Percentiles rank a stretch among this genome's conserved stretches.
Conservation (phyloP, 371 early-diverging fungal species). For the Haplosporangium sp. region DNA sequence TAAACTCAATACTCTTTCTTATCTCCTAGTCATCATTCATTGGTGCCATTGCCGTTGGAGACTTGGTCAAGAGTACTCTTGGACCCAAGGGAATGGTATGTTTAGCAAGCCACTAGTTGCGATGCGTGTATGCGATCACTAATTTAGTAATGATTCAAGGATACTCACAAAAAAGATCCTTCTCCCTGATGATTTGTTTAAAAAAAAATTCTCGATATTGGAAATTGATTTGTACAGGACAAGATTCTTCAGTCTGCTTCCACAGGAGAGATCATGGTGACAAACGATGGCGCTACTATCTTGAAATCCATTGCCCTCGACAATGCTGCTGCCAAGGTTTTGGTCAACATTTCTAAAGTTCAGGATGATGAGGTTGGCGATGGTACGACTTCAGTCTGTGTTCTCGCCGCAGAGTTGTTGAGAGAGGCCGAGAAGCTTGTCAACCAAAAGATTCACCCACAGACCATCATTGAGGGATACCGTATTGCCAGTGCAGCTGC, state of each 20-base stretch:
- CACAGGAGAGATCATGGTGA: constrained; percentile 91
- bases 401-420: constrained; percentile 97
- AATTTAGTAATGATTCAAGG: not conserved
- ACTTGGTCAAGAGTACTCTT: constrained; percentile 95
- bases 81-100: constrained; percentile 90
- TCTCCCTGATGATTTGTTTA: no score
- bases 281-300: constrained; percentile 99
- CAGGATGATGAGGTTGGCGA: constrained; percentile 99
- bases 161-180: not conserved
- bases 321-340: constrained; percentile 98
- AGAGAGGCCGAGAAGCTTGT: constrained; percentile 97
- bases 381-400: constrained; percentile 99
- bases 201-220: no score
- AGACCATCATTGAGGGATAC: constrained; percentile 98
- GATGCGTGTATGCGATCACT: not conserved
- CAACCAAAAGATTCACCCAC: constrained; percentile 97
- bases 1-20: constrained; percentile 60
- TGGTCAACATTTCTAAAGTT: constrained; percentile 98
- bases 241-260: constrained; percentile 96
- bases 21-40: constrained; percentile 86
- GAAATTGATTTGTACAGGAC: constrained; percentile 67
- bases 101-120: not conserved
- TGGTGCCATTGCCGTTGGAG: constrained; percentile 96
- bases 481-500: constrained; percentile 93
- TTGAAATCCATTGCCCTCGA: constrained; percentile 98